Percentiles rank a stretch among this genome's conserved stretches.
These are phyloP conservation scores for Meyerozyma sp. DNA, from an alignment of 1,139 yeast genomes.

Conservation along the genomic window DNA sequence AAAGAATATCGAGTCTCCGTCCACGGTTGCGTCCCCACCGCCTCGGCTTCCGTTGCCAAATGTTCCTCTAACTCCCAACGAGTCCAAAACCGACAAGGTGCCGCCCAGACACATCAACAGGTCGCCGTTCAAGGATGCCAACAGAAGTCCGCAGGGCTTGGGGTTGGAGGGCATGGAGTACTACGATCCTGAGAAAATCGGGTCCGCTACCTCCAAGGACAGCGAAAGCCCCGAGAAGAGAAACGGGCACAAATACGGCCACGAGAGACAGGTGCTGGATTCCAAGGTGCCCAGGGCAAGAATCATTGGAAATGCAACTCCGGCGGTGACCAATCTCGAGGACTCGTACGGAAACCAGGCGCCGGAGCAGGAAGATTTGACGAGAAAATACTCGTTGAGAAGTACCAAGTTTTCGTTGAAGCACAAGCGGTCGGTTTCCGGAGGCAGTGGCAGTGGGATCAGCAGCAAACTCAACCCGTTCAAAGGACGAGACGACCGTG, in stretches of 20 bases:
- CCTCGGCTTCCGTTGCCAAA: constrained; percentile 11
- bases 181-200: neutral
- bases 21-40: constrained; percentile 9
- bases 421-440: constrained; percentile 40
- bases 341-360: constrained; percentile 5
- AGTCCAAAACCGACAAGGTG: neutral
- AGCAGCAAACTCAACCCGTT: constrained; percentile 31
- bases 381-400: constrained; percentile 24
- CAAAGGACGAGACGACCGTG: constrained; percentile 23
- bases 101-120: neutral
- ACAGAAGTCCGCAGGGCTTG: neutral
- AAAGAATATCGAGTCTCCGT: neutral
- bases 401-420: constrained; percentile 32
- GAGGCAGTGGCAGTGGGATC: constrained; percentile 23
- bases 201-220: too few species aligned
- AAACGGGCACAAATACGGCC: neutral
- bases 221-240: neutral
- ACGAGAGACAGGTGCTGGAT: neutral
- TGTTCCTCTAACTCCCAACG: constrained; percentile 7
- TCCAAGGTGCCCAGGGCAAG: neutral
- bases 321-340: constrained; percentile 37
- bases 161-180: constrained; percentile 3
- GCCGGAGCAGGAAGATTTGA: constrained; percentile 6
- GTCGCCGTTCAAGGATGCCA: neutral
- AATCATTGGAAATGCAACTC: constrained; percentile 15